Evolutionary conservation across 192 early-diverging fungal species (phyloP).

Genomic region (Cladochytrium replicatum): DNA sequence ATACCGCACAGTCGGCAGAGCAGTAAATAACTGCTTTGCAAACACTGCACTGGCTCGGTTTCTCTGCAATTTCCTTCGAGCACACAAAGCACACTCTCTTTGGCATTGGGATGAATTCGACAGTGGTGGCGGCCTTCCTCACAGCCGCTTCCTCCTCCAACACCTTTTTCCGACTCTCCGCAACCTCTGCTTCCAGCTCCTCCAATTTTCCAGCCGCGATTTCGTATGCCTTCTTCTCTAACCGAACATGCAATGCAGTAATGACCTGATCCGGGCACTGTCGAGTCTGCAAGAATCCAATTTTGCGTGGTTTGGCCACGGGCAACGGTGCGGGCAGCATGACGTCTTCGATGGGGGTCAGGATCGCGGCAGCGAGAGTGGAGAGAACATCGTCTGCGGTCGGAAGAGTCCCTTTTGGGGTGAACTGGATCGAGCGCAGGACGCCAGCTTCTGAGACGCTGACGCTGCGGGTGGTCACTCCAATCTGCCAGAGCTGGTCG

Average conservation of each 20-base stretch:
- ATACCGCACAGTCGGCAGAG: constrained; percentile 37
- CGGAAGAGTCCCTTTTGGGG: constrained; percentile 1
- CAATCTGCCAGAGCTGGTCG: constrained; percentile 23
- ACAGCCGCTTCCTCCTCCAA: too few relatives aligned
- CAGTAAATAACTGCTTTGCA: constrained; percentile 47
- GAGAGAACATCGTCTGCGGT: constrained; percentile 17
- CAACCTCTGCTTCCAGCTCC: constrained; percentile 17
- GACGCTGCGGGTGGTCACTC: constrained; percentile 24
- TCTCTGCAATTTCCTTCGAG: constrained; percentile 37
- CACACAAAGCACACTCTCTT: constrained; percentile 36
- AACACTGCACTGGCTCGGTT: constrained; percentile 42
- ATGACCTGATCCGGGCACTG: too few relatives aligned
- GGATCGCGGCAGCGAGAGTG: constrained; percentile 25
- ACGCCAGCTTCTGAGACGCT: constrained; percentile 32
- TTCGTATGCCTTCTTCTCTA: too few relatives aligned
- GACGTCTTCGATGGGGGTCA: constrained; percentile 6
- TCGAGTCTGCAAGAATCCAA: constrained; percentile 23
- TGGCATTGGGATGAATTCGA: constrained; percentile 17
- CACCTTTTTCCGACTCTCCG: too few relatives aligned
- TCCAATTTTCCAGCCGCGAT: constrained; percentile 20
- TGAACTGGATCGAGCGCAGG: constrained; percentile 28
- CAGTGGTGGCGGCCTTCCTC: too few relatives aligned
- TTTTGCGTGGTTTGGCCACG: constrained; percentile 9
- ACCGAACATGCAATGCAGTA: too few relatives aligned
- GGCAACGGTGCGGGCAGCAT: background rate